Evolutionary conservation across 306 rosid genomes (phyloP), one percentile per base, ranked within the genome.

Genomic region (Trifolium pratense): DNA sequence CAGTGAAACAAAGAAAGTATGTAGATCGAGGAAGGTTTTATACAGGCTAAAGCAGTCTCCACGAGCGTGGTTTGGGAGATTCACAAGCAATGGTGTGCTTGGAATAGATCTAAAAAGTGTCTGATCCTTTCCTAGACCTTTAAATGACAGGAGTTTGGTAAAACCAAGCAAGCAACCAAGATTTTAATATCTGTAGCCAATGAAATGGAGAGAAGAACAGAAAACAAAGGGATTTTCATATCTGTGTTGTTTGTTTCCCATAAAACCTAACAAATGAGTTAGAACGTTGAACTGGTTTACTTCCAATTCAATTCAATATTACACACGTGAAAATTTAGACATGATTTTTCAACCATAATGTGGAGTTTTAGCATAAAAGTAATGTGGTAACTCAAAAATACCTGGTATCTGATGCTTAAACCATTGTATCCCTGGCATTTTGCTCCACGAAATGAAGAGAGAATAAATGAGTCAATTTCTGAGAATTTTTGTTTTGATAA

Each of bases 351-450:
- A 62, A 43, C 63, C 71, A 80, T 53, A 65, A 60, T 3, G 39
- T 53, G 62, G 23, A 39, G 37, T 12, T 23, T 34, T 26, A 13
- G 34, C 45, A 49, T 20, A 17, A 57, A 55, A 9, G 18, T 36
- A 40, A 36, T 73, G 61, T 43, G 42, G 55, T 9, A 73, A 73
- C 82, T 43, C 15, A 70, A 58, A 58, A 62, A 5, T 91, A 89
- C 98, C 98, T 93, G 97, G 83, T 93, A 93, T 85, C 88, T 86
- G 70, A 84, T 86, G 78, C 92, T 91, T 82, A 93, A 84, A n/a
- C 98, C 98, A 69, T 91, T 93, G 80, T 85, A 84, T 8, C 92
- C 91, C 73, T 85, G 90, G 49, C 87, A 87, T 43, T 70, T 78
- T 68, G 91, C 90, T 75, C 89, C 91, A 20, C 78, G 78, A 84